Conservation (phyloP, 306 rosid genomes). For the Rosa multiflora region DNA sequence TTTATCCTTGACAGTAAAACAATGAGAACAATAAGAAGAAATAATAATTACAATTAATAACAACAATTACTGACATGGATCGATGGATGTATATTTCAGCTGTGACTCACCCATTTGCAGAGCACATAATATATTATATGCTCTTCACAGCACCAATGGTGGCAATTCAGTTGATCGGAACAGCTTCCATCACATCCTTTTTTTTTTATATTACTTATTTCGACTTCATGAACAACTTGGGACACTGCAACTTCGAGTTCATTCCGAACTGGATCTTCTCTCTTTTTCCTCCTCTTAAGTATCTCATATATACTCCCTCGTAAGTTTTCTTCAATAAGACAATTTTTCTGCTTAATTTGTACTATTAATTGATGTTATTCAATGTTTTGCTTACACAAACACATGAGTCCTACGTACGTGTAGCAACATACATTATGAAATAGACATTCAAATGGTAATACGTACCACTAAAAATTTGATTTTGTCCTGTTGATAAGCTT, state of each 20-base stretch:
- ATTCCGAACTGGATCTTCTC: slow-evolving; percentile 40
- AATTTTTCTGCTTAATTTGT: not conserved
- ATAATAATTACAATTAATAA: too few relatives aligned
- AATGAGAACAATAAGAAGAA: too few relatives aligned
- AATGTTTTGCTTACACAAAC: not conserved
- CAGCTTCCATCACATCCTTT: not conserved
- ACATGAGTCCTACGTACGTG: not conserved
- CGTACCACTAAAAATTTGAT: not conserved
- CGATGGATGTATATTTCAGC: slow-evolving; percentile 20
- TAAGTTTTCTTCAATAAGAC: slow-evolving; percentile 12
- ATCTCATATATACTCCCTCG: slow-evolving; percentile 36
- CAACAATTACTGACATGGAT: not conserved
- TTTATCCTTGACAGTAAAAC: too few relatives aligned
- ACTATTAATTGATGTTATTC: not conserved
- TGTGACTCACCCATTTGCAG: slow-evolving; percentile 49
- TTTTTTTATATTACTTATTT: slow-evolving; percentile 23
- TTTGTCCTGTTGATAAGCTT: too few relatives aligned
- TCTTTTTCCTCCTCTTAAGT: slow-evolving; percentile 2
- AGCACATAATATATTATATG: slow-evolving; percentile 30
- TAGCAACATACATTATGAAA: too few relatives aligned
- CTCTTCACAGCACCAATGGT: slow-evolving; percentile 16
- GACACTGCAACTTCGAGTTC: slow-evolving; percentile 48
- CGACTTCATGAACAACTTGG: slow-evolving; percentile 52
- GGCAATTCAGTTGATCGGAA: too few relatives aligned
- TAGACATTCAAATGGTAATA: too few relatives aligned